These are phyloP conservation scores for Skeletonema tropicum DNA, from an alignment of 108 stramenopile genomes.

Conservation along the genomic window DNA sequence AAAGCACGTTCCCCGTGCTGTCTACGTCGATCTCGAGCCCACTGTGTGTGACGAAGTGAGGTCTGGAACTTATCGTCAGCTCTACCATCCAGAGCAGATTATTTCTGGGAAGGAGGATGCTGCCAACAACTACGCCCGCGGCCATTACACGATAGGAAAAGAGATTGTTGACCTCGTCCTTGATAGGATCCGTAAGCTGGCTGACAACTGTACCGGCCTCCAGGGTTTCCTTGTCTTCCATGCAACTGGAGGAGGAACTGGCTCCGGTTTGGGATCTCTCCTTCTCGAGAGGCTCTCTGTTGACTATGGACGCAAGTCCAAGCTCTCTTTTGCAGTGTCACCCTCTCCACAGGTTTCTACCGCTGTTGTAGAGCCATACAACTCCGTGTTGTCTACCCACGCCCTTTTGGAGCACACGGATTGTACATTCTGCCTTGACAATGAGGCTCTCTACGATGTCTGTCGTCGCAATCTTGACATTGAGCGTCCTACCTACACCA, in stretches of 20 bases:
- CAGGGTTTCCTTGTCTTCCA: constrained; percentile 99
- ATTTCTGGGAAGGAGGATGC: constrained; percentile 99
- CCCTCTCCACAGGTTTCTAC: constrained; percentile 95
- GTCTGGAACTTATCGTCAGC: constrained; percentile 85
- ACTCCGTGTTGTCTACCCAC: constrained; percentile 95
- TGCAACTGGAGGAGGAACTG: constrained; percentile 98
- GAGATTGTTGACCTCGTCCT: constrained; percentile 97
- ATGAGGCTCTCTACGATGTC: constrained; percentile 94
- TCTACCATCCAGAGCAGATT: constrained; percentile 99
- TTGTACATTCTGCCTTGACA: constrained; percentile 94
- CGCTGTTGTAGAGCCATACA: constrained; percentile 97
- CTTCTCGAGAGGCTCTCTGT: constrained; percentile 97
- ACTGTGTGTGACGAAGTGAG: constrained; percentile 97
- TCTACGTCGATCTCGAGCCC: constrained; percentile 97
- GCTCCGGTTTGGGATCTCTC: constrained; percentile 98
- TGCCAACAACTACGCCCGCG: constrained; percentile 99
- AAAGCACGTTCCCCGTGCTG: constrained; percentile 99
- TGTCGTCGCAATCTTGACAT: constrained; percentile 95
- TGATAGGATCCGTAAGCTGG: constrained; percentile 98
- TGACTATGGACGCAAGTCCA: constrained; percentile 99
- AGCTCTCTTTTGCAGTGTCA: constrained; percentile 97
- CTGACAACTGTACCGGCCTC: constrained; percentile 98
- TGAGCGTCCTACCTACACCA: constrained; percentile 94
- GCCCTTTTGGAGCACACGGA: constrained; percentile 96
- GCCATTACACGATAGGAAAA: constrained; percentile 99